These are phyloP conservation scores for Ceratorhiza oryzae-sativae DNA, from an alignment of 1,284 basidiomycete genomes.

Conservation along the genomic window DNA sequence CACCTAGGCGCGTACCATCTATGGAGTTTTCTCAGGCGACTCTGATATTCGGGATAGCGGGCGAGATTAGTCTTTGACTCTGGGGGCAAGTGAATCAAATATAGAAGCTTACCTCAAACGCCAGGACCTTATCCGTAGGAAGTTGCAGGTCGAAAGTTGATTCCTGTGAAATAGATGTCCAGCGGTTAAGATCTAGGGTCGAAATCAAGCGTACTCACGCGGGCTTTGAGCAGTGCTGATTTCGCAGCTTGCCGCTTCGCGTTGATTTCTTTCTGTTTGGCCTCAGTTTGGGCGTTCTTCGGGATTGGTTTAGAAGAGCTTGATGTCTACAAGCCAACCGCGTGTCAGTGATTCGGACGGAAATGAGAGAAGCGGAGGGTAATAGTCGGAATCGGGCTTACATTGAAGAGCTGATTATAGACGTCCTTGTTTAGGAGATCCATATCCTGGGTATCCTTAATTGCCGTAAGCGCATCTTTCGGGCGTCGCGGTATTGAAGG, in stretches of 20 bases:
- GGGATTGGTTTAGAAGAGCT: slow-evolving; percentile 25
- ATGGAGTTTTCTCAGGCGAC: slow-evolving; percentile 21
- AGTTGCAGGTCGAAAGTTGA: slow-evolving; percentile 34
- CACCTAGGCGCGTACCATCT: slow-evolving; percentile 34
- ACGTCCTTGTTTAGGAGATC: slow-evolving; percentile 35
- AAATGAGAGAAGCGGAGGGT: background rate
- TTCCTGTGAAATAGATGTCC: background rate
- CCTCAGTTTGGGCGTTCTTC: slow-evolving; percentile 30
- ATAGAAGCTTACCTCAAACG: slow-evolving; percentile 33
- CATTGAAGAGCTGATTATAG: slow-evolving; percentile 38
- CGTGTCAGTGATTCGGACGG: background rate
- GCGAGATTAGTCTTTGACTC: background rate
- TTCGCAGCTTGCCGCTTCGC: slow-evolving; percentile 30
- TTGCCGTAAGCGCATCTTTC: slow-evolving; percentile 9
- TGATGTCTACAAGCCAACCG: background rate
- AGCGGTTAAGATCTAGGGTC: background rate
- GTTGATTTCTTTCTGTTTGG: slow-evolving; percentile 32
- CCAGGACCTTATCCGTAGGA: slow-evolving; percentile 36
- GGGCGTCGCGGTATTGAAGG: slow-evolving; percentile 29
- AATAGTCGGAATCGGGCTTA: background rate
- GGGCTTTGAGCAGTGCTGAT: slow-evolving; percentile 29
- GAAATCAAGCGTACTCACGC: background rate
- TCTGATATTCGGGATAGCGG: slow-evolving; percentile 7
- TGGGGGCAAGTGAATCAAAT: background rate
- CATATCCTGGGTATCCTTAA: slow-evolving; percentile 35